These are phyloP conservation scores for Halophytophthora batemanensis DNA, from an alignment of 352 stramenopile genomes.

Conservation along the genomic window DNA sequence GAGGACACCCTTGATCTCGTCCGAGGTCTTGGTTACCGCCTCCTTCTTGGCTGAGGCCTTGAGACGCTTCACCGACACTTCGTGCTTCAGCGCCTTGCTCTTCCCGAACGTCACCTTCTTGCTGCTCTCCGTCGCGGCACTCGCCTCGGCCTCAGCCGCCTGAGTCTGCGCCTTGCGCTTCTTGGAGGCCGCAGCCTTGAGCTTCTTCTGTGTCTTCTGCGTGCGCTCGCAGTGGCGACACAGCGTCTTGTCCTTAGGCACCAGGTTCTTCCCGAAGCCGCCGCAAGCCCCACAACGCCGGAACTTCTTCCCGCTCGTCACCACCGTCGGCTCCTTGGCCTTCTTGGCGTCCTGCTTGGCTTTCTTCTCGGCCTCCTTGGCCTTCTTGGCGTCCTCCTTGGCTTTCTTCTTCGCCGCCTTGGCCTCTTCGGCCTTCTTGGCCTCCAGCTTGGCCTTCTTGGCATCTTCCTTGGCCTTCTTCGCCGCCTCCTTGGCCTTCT, in stretches of 20 bases:
- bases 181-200: slow-evolving; percentile 42
- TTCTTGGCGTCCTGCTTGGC: slow-evolving; percentile 22
- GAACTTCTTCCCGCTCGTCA: slow-evolving; percentile 73
- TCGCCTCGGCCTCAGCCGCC: slow-evolving; percentile 24
- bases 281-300: slow-evolving; percentile 63
- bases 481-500: slow-evolving; percentile 28
- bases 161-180: slow-evolving; percentile 56
- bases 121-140: slow-evolving; percentile 24
- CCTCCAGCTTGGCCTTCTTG: slow-evolving; percentile 15
- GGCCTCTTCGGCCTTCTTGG: slow-evolving; percentile 18
- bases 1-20: slow-evolving; percentile 70
- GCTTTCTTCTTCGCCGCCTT: slow-evolving; percentile 9
- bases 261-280: slow-evolving; percentile 70
- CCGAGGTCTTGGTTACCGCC: slow-evolving; percentile 43
- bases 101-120: slow-evolving; percentile 89
- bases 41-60: slow-evolving; percentile 75
- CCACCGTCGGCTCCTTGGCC: slow-evolving; percentile 29
- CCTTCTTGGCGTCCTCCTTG: slow-evolving; percentile 23
- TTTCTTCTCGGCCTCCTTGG: slow-evolving; percentile 18
- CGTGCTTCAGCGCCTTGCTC: slow-evolving; percentile 75
- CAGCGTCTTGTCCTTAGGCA: slow-evolving; percentile 55
- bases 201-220: slow-evolving; percentile 62
- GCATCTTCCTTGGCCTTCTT: slow-evolving; percentile 14
- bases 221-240: slow-evolving; percentile 76
- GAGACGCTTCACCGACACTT: slow-evolving; percentile 80